A percentile compares a stretch with the other conserved stretches of the same genome.
These are phyloP conservation scores for Bromus sterilis DNA, from an alignment of 176 grass and related monocot species.

Conservation along the genomic window DNA sequence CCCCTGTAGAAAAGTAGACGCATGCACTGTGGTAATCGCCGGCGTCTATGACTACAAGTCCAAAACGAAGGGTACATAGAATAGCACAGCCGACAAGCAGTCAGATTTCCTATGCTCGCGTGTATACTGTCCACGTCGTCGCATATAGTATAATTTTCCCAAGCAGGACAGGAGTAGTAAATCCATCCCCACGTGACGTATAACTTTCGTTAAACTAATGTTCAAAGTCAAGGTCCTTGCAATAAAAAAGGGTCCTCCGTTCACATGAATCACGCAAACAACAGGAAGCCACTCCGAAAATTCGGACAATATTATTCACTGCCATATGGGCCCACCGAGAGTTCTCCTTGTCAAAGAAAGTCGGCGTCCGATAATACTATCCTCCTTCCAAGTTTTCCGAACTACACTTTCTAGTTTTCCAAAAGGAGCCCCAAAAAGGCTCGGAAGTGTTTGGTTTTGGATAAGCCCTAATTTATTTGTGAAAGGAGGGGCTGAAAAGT, in stretches of 20 bases:
- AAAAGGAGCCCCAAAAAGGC: background rate
- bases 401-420: background rate
- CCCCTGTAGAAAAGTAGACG: background rate
- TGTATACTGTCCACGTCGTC: background rate
- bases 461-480: background rate
- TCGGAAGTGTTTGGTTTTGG: background rate
- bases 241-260: too few relatives aligned
- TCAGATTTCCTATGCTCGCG: background rate
- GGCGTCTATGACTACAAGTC: background rate
- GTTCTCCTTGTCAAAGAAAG: background rate
- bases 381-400: background rate
- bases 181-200: conserved; percentile 8
- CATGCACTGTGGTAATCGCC: background rate
- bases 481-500: conserved; percentile 1
- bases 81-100: background rate
- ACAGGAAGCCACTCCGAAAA: background rate
- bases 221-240: conserved; percentile 46
- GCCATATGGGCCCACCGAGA: background rate
- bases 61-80: background rate
- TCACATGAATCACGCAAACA: background rate
- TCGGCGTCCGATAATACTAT: background rate
- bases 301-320: rapidly evolving
- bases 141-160: background rate
- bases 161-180: too few relatives aligned
- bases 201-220: background rate